Conservation (phyloP, 768 basidiomycete genomes). For the Amanita pallidorosea region DNA sequence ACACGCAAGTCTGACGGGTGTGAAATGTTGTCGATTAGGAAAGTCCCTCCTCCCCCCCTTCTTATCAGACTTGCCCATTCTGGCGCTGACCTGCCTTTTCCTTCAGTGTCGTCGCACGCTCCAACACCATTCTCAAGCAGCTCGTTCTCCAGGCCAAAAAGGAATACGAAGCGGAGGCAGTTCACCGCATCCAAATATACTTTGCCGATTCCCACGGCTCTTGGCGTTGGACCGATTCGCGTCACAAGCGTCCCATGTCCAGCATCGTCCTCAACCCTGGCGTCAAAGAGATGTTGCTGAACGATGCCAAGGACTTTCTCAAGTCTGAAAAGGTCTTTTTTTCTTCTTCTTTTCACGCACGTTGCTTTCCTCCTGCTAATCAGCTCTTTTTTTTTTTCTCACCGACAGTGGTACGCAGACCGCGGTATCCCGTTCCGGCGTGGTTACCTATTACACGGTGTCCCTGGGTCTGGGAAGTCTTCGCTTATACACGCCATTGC, state of each 20-base stretch:
- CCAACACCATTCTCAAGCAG: constrained; percentile 77
- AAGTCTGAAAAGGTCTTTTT: constrained; percentile 60
- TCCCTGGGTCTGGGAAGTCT: constrained; percentile 80
- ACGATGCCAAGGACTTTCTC: constrained; percentile 76
- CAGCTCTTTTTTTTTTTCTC: not conserved
- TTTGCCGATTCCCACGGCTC: constrained; percentile 82
- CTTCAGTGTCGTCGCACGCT: constrained; percentile 69
- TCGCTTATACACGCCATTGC: constrained; percentile 83
- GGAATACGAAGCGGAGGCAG: constrained; percentile 79
- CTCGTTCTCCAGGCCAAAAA: constrained; percentile 85
- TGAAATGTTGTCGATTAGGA: constrained; percentile 74
- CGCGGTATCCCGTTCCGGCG: constrained; percentile 88
- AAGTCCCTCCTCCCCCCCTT: not conserved
- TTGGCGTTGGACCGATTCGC: constrained; percentile 82
- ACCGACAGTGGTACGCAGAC: constrained; percentile 79
- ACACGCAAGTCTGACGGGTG: constrained; percentile 60
- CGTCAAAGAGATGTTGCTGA: constrained; percentile 81
- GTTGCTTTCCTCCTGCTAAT: not conserved
- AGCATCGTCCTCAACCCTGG: constrained; percentile 83
- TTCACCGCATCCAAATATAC: constrained; percentile 83
- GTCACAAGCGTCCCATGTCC: constrained; percentile 81
- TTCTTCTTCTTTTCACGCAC: not conserved
- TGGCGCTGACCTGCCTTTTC: not conserved
- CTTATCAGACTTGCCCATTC: not conserved
- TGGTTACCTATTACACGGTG: constrained; percentile 76